A percentile compares a stretch with the other conserved stretches of the same genome.
Conservation (phyloP, 2,329 filamentous ascomycete genomes). For the Venturia nashicola region DNA sequence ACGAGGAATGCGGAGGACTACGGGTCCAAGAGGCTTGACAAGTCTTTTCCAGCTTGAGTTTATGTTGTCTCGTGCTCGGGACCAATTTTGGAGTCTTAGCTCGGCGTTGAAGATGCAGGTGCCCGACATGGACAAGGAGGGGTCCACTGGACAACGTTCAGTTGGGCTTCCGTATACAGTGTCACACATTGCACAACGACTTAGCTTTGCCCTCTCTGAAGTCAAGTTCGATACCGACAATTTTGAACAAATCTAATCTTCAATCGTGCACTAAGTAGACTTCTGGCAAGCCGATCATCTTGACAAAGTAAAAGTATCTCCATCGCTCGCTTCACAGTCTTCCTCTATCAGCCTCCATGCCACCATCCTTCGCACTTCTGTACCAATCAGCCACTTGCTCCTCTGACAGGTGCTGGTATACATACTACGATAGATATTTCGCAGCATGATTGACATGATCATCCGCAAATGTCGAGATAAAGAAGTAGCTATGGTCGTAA, state of each 20-base stretch:
- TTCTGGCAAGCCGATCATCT: no score
- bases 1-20: neutral
- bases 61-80: neutral
- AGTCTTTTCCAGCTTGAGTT: neutral
- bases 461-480: constrained; percentile 80
- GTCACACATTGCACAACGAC: no score
- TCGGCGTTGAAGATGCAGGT: neutral
- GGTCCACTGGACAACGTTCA: no score
- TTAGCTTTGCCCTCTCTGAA: no score
- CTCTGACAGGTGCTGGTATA: no score
- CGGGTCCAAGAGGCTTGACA: neutral
- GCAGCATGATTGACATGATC: constrained; percentile 89
- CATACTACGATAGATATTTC: constrained; percentile 49
- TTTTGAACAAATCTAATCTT: no score
- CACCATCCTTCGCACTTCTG: neutral
- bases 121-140: neutral
- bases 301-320: no score
- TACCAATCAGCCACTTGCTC: neutral
- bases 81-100: neutral
- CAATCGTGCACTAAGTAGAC: no score
- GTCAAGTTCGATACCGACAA: no score
- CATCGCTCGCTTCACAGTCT: neutral
- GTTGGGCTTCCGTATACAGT: no score
- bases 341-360: neutral
- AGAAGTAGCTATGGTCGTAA: constrained; percentile 97